Evolutionary conservation across 1,284 basidiomycete genomes (phyloP), one percentile per base, ranked within the genome.

Genomic region (Pholiota adiposa): DNA sequence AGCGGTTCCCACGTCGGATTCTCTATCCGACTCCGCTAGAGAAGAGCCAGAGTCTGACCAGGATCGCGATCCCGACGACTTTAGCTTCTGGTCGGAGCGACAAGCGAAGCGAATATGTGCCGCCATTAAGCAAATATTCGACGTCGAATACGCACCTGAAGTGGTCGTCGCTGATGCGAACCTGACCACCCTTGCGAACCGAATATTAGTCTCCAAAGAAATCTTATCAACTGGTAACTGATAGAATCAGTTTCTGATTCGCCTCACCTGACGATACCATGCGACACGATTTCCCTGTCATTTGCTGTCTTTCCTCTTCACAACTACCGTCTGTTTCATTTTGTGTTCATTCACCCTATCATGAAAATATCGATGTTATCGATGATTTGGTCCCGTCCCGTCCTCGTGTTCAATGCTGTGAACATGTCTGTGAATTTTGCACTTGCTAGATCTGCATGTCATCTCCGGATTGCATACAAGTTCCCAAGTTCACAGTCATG

Each of bases 111-210:
- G 93, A 49, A 98, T 99, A 67, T 90, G 90, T 41, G 75, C 78
- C 19, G 89, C 87, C 19, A 88, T 97, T 64, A 79, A 90, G 66
- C 85, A 92, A 70, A 86, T 90, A 8, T 97, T 97, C 71, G 87
- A 83, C 34, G 89, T 98, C 40, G 96, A 98, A 69, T 89, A 96
- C 68, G 88, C 88, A 4, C 85, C 89, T 14, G 93, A 97, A 67
- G 95, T 99, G 19, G 83, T 99, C 43, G 81, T 98, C 46, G 96
- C 95, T 1, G 94, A 97, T 70, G 95, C 97, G 16, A 98, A 99
- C 75, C 75, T 98, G 64, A 83, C 84, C 16, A 82, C 89, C 40
- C 77, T 99, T 63, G 89, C 95, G 4, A 89, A 90, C 67, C 82
- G 94, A 67, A 92, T 98, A 63, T 75, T 97, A 59, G 85, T 92